A percentile compares a stretch with the other conserved stretches of the same genome.
Conservation (phyloP, 164 flowering plant species). For the Vitis riparia region DNA sequence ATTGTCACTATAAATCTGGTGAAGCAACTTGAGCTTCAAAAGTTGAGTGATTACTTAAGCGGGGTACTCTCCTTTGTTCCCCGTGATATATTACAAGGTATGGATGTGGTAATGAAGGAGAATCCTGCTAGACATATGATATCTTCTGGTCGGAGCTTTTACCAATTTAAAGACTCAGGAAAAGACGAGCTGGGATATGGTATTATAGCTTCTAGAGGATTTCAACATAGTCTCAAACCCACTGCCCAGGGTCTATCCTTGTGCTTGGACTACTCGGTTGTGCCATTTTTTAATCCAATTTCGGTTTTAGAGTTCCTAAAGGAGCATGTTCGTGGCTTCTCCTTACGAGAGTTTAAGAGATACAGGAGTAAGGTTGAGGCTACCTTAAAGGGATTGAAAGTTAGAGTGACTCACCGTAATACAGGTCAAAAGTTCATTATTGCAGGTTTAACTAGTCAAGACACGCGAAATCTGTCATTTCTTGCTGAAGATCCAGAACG, state of each 20-base stretch:
- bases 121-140: conserved; percentile 44
- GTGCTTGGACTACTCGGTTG: conserved; percentile 61
- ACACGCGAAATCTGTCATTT: conserved; percentile 26
- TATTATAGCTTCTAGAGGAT: conserved; percentile 51
- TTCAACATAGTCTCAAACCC: conserved; percentile 57
- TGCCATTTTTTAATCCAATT: conserved; percentile 48
- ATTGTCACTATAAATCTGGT: conserved; percentile 45
- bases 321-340: conserved; percentile 31
- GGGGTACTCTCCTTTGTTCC: conserved; percentile 33
- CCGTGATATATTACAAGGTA: conserved; percentile 61
- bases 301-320: conserved; percentile 54
- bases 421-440: conserved; percentile 56
- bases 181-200: conserved; percentile 46
- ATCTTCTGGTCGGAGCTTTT: conserved; percentile 45
- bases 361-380: conserved; percentile 20
- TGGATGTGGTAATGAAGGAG: conserved; percentile 81
- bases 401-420: conserved; percentile 57
- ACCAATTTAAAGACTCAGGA: conserved; percentile 6
- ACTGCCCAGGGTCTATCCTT: conserved; percentile 57
- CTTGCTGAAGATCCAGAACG: conserved; percentile 31
- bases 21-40: conserved; percentile 34
- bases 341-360: conserved; percentile 12
- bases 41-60: conserved; percentile 42
- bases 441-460: conserved; percentile 35
- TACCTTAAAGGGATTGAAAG: conserved; percentile 53